A percentile compares a stretch with the other conserved stretches of the same genome.
Evolutionary conservation across 2,329 filamentous ascomycete genomes (phyloP).

Genomic region (Onygenales sp.): DNA sequence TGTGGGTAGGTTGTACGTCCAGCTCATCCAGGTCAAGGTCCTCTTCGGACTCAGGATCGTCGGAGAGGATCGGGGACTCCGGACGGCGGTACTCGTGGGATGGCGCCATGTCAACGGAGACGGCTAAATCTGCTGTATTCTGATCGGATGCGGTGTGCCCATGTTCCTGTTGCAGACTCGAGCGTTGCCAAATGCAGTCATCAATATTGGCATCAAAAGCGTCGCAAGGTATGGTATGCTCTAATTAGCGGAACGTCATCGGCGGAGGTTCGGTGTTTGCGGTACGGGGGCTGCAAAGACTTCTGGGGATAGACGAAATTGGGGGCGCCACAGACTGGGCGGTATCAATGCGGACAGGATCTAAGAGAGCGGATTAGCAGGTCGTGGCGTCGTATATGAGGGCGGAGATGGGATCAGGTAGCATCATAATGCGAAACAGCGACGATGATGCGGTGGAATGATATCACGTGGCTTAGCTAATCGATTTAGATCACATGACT

Average conservation of each 20-base stretch:
- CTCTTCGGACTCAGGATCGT: conserved; percentile 23
- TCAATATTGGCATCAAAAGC: neutral
- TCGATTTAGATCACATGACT: too few species aligned
- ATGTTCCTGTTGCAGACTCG: neutral
- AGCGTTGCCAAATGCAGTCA: neutral
- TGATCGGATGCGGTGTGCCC: neutral
- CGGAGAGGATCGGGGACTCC: conserved; percentile 22
- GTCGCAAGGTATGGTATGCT: neutral
- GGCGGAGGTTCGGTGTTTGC: neutral
- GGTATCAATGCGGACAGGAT: neutral
- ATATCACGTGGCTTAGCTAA: neutral
- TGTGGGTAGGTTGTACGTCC: conserved; percentile 26
- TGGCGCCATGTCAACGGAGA: conserved; percentile 23
- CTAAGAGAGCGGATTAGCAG: neutral
- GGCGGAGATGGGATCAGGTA: neutral
- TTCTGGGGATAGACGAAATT: neutral
- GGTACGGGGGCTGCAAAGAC: neutral
- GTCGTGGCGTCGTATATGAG: neutral
- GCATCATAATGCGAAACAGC: neutral
- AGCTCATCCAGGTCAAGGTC: conserved; percentile 39
- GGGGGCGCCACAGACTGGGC: neutral
- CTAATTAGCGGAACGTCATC: neutral
- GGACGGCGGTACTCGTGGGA: conserved; percentile 28
- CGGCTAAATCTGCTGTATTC: neutral
- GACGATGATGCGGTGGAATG: neutral